Conservation (phyloP, 192 early-diverging fungal genomes). For the Coemansia sp. region DNA sequence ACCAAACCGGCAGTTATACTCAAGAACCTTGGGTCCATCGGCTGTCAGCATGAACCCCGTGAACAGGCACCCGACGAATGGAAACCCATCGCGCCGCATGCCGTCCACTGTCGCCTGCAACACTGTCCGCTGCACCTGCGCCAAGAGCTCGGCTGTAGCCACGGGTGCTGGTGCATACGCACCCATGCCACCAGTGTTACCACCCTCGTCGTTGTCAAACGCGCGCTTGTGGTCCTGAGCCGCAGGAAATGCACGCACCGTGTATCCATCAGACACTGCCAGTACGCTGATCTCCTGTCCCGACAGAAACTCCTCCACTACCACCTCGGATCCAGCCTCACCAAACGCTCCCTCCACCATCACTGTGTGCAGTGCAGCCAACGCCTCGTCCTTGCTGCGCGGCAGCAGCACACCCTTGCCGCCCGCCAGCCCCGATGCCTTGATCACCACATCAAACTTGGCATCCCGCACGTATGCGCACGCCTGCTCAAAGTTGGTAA, state of each 20-base stretch:
- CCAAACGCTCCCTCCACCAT: slow-evolving; percentile 94
- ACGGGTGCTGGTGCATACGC: slow-evolving; percentile 96
- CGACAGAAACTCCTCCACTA: slow-evolving; percentile 90
- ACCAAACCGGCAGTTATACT: slow-evolving; percentile 98
- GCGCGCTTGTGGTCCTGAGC: slow-evolving; percentile 99
- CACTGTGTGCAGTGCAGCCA: slow-evolving; percentile 78
- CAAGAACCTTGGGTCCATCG: slow-evolving; percentile 90
- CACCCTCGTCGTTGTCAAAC: slow-evolving; percentile 89
- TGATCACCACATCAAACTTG: slow-evolving; percentile 76
- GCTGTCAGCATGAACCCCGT: slow-evolving; percentile 94
- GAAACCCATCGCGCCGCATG: slow-evolving; percentile 92
- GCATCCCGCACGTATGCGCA: slow-evolving; percentile 62
- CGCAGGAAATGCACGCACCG: slow-evolving; percentile 81
- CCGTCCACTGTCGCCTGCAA: slow-evolving; percentile 92
- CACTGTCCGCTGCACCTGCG: slow-evolving; percentile 70
- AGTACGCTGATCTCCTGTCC: slow-evolving; percentile 94
- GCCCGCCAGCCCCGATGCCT: slow-evolving; percentile 96
- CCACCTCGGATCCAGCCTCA: slow-evolving; percentile 83
- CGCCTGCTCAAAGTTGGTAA: slow-evolving; percentile 76
- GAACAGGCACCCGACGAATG: slow-evolving; percentile 96
- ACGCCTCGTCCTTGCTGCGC: slow-evolving; percentile 76
- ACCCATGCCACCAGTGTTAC: slow-evolving; percentile 99
- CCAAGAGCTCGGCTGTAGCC: slow-evolving; percentile 73
- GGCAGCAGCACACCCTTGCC: slow-evolving; percentile 98
- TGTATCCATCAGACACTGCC: slow-evolving; percentile 94